Base-by-base conservation (phyloP, 2,329 filamentous ascomycete genomes). In the Pseudopyricularia javanii region DNA sequence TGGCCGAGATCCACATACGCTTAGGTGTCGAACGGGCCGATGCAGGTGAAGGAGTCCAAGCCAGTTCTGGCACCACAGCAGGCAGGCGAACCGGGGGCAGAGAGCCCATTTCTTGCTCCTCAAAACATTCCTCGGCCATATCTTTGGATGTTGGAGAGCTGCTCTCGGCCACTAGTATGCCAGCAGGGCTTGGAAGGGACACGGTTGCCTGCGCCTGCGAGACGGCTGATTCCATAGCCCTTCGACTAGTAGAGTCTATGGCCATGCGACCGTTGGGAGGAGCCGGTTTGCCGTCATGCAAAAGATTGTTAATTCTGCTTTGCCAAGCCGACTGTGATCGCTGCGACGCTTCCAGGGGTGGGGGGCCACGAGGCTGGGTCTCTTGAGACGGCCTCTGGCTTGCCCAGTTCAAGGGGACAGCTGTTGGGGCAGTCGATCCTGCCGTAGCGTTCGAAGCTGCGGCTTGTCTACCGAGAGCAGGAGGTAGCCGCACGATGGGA, bases 21-120 rank as follows among this genome's bases (percentile, higher is more conserved):
- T 33, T 52, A 22, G 50, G 50, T n/a, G 32, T 34, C 14, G 17
- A n/a, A 30, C 30, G 43, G 33, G 32, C 45, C 6, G 75, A 74
- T 40, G 75, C 69, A 12, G 72, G 63, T 7, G 77, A 79, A 14
- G 81, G 76, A 53, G 76, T 72, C 82, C 83, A 88, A 15, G 81
- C 78, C 34, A 76, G 74, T 34, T 79, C 75, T 1, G 84, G 82
- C 4, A 76, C 75, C 54, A 75, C 75, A 48, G 75, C 72, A 7
- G 86, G 86, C n/a, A 90, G 69, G 53, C 77, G 78, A 24, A 90
- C 80, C 22, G 78, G 74, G 0, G 86, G 86, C n/a, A 88, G 68
- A 7, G 86, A 90, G 3, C 86, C 86, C 72, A 86, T 86, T 64
- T 90, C 85, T 61, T 87, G 85, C 61, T 89, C 85, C 62, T 88